Evolutionary conservation across 2,329 filamentous ascomycete species (phyloP).

Genomic region (Berkeleyomyces rouxiae): DNA sequence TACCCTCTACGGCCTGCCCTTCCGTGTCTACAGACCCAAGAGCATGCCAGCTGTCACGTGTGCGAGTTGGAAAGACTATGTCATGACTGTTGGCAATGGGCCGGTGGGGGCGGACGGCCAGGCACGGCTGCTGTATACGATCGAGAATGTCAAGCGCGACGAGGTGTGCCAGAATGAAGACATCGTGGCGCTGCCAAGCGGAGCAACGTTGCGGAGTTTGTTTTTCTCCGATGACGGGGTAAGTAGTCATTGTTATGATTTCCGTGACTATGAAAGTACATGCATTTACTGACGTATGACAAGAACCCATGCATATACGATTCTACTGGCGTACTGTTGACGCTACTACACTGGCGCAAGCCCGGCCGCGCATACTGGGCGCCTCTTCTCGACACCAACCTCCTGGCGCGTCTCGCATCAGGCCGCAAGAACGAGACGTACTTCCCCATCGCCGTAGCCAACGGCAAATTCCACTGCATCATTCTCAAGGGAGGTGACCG

Average conservation of each 20-base stretch:
- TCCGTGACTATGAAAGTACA: neutral
- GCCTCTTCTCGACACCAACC: conserved; percentile 76
- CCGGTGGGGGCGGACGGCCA: conserved; percentile 63
- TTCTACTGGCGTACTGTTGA: conserved; percentile 71
- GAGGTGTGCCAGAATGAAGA: conserved; percentile 93
- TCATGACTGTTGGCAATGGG: conserved; percentile 91
- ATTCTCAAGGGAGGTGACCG: conserved; percentile 91
- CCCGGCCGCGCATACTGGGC: conserved; percentile 80
- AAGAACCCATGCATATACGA: conserved; percentile 94
- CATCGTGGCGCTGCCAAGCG: conserved; percentile 65
- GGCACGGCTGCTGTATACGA: conserved; percentile 69
- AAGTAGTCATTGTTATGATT: conserved; percentile 23
- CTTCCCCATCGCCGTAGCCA: conserved; percentile 87
- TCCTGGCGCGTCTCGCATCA: conserved; percentile 62
- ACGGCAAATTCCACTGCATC: conserved; percentile 92
- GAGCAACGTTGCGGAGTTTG: conserved; percentile 57
- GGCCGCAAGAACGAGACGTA: conserved; percentile 82
- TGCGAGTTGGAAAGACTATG: conserved; percentile 85
- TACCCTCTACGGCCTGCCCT: conserved; percentile 80
- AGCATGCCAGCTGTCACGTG: conserved; percentile 81
- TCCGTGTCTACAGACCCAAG: conserved; percentile 81
- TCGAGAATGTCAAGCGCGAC: conserved; percentile 86
- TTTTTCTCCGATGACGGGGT: conserved; percentile 90
- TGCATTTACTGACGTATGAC: conserved; percentile 4
- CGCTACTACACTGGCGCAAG: conserved; percentile 78